A percentile compares a stretch with the other conserved stretches of the same genome.
These are phyloP conservation scores for Myrica gale DNA, from an alignment of 306 rosid genomes.

Conservation along the genomic window DNA sequence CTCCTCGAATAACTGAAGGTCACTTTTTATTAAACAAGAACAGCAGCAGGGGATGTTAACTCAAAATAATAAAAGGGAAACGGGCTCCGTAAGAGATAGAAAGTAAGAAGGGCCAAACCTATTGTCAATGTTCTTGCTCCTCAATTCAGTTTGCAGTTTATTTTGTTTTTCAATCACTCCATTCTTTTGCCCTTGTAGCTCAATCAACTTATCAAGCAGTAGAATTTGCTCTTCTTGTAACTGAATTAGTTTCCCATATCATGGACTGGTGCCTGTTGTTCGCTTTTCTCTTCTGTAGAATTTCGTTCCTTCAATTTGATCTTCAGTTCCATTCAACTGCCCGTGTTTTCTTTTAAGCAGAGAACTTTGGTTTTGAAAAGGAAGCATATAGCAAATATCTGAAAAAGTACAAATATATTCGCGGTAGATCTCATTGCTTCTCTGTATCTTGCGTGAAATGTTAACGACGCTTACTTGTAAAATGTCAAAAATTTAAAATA, in stretches of 20 bases:
- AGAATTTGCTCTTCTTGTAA: constrained; percentile 22
- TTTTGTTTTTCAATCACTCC: constrained; percentile 10
- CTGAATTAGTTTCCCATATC: not conserved
- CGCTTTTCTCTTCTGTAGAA: not conserved
- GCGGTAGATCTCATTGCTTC: too few species aligned
- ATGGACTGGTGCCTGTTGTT: not conserved
- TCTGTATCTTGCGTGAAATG: too few species aligned
- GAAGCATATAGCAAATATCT: constrained; percentile 19
- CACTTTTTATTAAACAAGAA: constrained; percentile 7
- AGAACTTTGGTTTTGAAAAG: not conserved
- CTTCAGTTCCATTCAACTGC: not conserved
- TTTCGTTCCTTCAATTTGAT: not conserved
- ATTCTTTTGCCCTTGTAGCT: not conserved
- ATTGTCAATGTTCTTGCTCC: constrained; percentile 4
- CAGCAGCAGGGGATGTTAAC: not conserved
- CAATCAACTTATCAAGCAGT: not conserved
- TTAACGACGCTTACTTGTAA: too few species aligned
- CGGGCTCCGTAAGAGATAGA: not conserved
- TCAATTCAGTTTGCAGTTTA: not conserved
- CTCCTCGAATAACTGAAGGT: constrained; percentile 7
- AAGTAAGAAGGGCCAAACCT: constrained; percentile 14
- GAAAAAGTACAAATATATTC: too few species aligned
- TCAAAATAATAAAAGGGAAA: not conserved
- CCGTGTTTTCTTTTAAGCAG: not conserved
- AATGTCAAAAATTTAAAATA: too few species aligned